These are phyloP conservation scores for Lagerstroemia speciosa DNA, from an alignment of 345 rosid genomes.

Conservation along the genomic window DNA sequence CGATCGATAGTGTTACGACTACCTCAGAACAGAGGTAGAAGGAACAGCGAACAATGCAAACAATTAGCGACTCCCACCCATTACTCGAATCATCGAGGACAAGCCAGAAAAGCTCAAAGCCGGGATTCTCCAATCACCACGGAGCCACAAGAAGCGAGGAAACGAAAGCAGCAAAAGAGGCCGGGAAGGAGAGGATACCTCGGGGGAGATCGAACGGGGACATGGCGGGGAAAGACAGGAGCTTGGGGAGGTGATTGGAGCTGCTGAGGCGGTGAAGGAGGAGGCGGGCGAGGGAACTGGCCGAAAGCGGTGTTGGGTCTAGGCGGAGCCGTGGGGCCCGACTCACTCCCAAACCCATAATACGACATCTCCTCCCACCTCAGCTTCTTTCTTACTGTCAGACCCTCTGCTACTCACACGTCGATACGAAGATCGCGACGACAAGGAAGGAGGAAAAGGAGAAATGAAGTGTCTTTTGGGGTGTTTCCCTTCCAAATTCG, in stretches of 20 bases:
- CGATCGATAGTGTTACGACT: background rate
- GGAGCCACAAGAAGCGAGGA: background rate
- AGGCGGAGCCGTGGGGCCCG: constrained; percentile 33
- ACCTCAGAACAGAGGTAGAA: background rate
- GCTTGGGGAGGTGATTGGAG: constrained; percentile 19
- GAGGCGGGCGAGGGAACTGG: constrained; percentile 19
- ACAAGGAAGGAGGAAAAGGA: background rate
- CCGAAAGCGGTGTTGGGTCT: constrained; percentile 19
- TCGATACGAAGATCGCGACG: background rate
- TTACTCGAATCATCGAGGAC: background rate
- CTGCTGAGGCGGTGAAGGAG: constrained; percentile 13
- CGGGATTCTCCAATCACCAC: background rate
- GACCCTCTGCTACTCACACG: background rate
- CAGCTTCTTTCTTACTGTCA: background rate
- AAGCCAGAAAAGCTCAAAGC: background rate
- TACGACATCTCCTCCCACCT: background rate
- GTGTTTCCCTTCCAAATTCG: background rate
- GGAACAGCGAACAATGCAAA: too few relatives aligned
- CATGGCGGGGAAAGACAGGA: background rate
- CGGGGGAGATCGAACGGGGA: constrained; percentile 4
- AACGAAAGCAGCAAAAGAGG: background rate
- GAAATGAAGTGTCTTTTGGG: background rate
- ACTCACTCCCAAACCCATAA: constrained; percentile 33
- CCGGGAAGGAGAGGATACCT: constrained; percentile 2
- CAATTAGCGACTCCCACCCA: background rate